Base-by-base conservation (phyloP, 768 basidiomycete genomes). In the Boletus tomentosulus region DNA sequence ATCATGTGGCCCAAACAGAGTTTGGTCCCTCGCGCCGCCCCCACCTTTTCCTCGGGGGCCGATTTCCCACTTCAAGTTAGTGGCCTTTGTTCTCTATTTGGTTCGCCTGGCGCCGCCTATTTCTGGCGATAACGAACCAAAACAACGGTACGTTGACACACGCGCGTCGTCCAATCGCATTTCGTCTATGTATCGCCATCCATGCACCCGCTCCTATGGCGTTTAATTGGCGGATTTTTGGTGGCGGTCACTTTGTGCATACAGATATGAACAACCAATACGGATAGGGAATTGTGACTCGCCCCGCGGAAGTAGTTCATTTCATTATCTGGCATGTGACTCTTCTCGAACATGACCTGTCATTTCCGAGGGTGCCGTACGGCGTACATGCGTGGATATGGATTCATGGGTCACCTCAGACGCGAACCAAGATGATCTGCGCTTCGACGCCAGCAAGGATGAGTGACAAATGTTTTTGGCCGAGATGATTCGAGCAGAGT, bases 41-140 rank as follows among this genome's bases (percentile, higher is more conserved):
- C 25, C 15, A 12, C 46, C 33, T 22, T 24, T 33, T 47, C 52
- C 49, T 56, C 53, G 47, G 50, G 35, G 33, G 30, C 22, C 11
- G 8, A 30, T 38, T 62, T 46, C 50, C 57, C 48, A 45, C 48
- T 47, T 43, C 11, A 5, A 24, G 11, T 43, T 6, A 1, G 3
- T 41, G 2, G 13, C 45, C 30, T 16, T 46, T 30, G 45, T 31
- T 46, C 45, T 33, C 30, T 46, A 31, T 46, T 46, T 24, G 42
- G 42, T 43, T 25, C 4, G 5, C 11, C 24, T 24, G 19, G 42
- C 42, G 42, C 42, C 24, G 10, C 15, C 52, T 9, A 34, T 19
- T 19, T 46, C 13, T 19, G 51, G 59, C 30, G 44, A 56, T 47
- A 51, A 63, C 59, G 65, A 58, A 57, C 65, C 65, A 53, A 55